Base-by-base conservation (phyloP, 768 basidiomycete genomes). In the Pleurotus pulmonarius region DNA sequence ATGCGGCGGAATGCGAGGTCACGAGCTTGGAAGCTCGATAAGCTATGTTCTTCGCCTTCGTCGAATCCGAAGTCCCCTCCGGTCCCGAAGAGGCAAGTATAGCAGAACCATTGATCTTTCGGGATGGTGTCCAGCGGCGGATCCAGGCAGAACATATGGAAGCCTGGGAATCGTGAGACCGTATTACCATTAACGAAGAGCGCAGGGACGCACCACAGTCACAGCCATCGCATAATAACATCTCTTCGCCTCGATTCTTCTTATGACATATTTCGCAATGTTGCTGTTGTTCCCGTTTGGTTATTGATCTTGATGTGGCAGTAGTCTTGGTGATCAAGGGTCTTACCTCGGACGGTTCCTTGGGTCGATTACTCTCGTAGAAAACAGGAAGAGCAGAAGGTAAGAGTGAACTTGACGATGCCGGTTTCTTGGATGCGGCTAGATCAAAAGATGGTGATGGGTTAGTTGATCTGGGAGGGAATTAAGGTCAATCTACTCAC, bases 41-140 rank as follows among this genome's bases (percentile, higher is more conserved):
- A 79, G 58, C 86, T 85, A 69, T 99, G 97, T 62, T 98, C 96
- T 71, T 98, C 89, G 40, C 97, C 97, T 65, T 98, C 95, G 64
- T 98, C 97, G 65, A 98, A 99, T 26, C 97, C 97, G 64, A 92
- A 99, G 71, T 98, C 97, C 51, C 91, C 91, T 9, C 96, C 95
- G 0, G 92, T 95, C 39, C 86, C 88, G 40, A 94, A 81, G 18
- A 99, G 76, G 67, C 97, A 99, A 3, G 87, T 86, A 63, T 89
- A 90, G 69, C 97, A 99, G 67, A 86, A 98, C 96, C 96, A 99
- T 61, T 96, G 88, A 40, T 94, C 93, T 65, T 88, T 90, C 1
- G 97, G 97, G 55, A 99, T 90, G 2, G 79, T 74, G 7, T 79
- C 73, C 53, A 98, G 74, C 16, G 95, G 95, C 11, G 97, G 97